phyloP scores from a whole-genome alignment of 331 rosid genomes.

The Saraca asoca region DNA sequence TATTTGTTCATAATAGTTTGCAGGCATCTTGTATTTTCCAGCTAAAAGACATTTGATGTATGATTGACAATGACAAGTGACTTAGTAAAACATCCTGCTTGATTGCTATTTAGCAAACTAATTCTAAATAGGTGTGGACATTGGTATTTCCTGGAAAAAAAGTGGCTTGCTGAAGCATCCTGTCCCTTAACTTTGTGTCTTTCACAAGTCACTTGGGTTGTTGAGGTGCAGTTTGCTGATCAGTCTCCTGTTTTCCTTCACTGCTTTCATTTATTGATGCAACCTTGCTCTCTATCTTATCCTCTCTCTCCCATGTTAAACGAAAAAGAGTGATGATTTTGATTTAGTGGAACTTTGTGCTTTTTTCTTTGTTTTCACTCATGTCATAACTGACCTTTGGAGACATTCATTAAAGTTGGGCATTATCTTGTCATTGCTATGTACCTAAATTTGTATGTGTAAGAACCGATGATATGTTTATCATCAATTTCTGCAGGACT shows the following conservation, averaged over 20 bases:
- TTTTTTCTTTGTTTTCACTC: neutral
- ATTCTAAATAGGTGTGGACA: neutral
- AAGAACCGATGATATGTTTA: slow-evolving; percentile 6
- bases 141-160: neutral
- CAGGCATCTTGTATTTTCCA: slow-evolving; percentile 6
- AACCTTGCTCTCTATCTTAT: slow-evolving; percentile 1
- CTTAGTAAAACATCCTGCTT: neutral
- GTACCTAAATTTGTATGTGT: neutral
- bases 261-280: slow-evolving; percentile 18
- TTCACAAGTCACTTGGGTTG: neutral
- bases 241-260: neutral
- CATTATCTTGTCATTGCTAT: neutral
- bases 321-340: neutral
- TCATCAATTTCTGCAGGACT: slow-evolving; percentile 64
- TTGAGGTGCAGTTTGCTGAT: neutral
- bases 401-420: neutral
- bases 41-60: neutral
- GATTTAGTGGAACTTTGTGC: neutral
- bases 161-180: neutral
- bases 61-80: slow-evolving; percentile 5
- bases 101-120: slow-evolving; percentile 17
- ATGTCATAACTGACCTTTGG: neutral
- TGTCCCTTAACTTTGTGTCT: neutral
- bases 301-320: neutral
- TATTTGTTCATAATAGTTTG: neutral